Evolutionary conservation across 306 rosid species (phyloP).

Genomic region (Cicer yamashitae): DNA sequence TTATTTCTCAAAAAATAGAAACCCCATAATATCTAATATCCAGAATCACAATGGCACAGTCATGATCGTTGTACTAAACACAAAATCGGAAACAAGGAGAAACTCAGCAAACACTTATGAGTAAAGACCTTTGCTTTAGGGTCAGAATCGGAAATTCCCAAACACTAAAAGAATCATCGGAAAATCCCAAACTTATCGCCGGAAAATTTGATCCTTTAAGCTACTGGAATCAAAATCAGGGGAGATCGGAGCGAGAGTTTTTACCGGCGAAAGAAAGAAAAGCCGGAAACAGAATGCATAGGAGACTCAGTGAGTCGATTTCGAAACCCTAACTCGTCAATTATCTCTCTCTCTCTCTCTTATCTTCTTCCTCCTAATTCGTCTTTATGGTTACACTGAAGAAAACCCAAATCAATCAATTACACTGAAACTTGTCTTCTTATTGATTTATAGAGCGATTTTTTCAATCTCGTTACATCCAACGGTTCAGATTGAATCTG

Average conservation of each 20-base stretch:
- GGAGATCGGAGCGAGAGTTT: conserved; percentile 27
- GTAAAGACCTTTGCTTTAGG: conserved; percentile 41
- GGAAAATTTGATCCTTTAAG: conserved; percentile 37
- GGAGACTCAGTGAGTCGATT: conserved; percentile 36
- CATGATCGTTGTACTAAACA: conserved; percentile 16
- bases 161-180: conserved; percentile 42
- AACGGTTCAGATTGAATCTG: conserved; percentile 48
- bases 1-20: conserved; percentile 10
- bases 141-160: conserved; percentile 52
- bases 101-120: conserved; percentile 27
- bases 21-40: conserved; percentile 31
- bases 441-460: conserved; percentile 47
- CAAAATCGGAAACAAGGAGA: conserved; percentile 22
- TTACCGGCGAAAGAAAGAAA: conserved; percentile 33
- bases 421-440: conserved; percentile 29
- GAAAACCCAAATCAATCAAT: conserved; percentile 39
- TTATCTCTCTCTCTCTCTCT: conserved; percentile 21
- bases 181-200: conserved; percentile 46
- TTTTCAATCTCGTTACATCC: not conserved
- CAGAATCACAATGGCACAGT: conserved; percentile 34
- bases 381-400: conserved; percentile 34
- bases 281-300: conserved; percentile 33
- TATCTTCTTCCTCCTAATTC: conserved; percentile 22
- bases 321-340: conserved; percentile 48
- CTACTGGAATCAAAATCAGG: conserved; percentile 6